These are phyloP conservation scores for Epichloe hybrida DNA, from an alignment of 2,329 filamentous ascomycete species.

Conservation along the genomic window DNA sequence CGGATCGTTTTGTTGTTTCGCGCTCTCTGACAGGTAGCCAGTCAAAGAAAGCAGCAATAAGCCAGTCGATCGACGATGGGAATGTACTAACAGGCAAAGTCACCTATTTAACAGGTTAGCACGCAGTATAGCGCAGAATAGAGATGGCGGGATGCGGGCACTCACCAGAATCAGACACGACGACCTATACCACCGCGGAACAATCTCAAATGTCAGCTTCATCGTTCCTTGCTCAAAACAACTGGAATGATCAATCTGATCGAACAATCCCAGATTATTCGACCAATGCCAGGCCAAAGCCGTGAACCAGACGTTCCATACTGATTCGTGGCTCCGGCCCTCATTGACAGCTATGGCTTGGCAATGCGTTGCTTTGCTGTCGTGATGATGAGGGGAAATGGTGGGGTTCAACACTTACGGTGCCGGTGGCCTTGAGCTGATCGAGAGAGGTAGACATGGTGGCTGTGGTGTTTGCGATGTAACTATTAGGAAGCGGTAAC, in stretches of 20 bases:
- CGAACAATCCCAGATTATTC: background rate
- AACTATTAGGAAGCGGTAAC: background rate
- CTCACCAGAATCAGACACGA: constrained; percentile 93
- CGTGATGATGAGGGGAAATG: constrained; percentile 17
- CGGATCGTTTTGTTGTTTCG: too few relatives aligned
- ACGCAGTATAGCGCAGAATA: constrained; percentile 4
- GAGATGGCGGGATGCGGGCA: constrained; percentile 17
- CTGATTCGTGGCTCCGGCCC: background rate
- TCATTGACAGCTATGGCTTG: background rate
- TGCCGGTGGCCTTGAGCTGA: constrained; percentile 93
- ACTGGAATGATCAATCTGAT: background rate
- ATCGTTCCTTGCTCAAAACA: background rate
- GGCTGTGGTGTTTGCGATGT: background rate
- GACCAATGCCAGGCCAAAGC: background rate
- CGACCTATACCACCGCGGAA: constrained; percentile 43
- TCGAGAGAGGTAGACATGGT: constrained; percentile 82
- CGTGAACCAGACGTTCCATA: background rate
- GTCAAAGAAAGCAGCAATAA: background rate
- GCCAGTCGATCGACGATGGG: background rate
- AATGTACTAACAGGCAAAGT: constrained; percentile 58
- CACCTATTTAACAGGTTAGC: constrained; percentile 37
- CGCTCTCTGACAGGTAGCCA: background rate
- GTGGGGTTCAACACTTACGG: constrained; percentile 48
- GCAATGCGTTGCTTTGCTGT: background rate
- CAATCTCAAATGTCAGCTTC: constrained; percentile 13